Percentiles rank a stretch among this genome's conserved stretches.
Evolutionary conservation across 257 asterid genomes (phyloP).

Genomic region (Salvia miltiorrhiza): DNA sequence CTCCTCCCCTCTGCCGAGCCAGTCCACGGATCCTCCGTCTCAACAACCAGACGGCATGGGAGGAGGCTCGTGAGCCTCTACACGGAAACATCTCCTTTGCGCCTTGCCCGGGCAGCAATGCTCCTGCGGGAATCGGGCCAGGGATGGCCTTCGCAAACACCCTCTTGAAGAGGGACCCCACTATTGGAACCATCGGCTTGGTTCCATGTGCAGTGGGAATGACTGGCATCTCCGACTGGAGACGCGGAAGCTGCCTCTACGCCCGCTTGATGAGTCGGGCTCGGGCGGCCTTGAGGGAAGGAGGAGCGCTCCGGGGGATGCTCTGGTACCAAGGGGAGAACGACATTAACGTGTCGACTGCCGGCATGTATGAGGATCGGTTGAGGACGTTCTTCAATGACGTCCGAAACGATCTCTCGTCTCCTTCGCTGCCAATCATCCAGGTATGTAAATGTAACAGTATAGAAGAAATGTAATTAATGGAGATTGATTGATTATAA

Average conservation of each 20-base stretch:
- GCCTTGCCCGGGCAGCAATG: not conserved
- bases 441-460: no score
- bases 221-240: not conserved
- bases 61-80: not conserved
- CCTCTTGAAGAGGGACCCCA: not conserved
- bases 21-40: not conserved
- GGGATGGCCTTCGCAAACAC: not conserved
- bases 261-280: not conserved
- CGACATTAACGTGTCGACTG: not conserved
- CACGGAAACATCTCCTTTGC: not conserved
- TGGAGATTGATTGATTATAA: no score
- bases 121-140: not conserved
- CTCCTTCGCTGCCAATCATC: not conserved
- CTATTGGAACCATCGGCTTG: not conserved
- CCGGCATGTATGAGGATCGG: not conserved
- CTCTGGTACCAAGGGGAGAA: not conserved
- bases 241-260: not conserved
- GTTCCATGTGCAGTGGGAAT: not conserved
- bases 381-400: not conserved
- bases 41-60: not conserved
- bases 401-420: not conserved
- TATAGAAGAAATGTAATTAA: no score
- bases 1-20: not conserved
- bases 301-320: not conserved
- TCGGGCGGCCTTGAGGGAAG: not conserved